Conservation (phyloP, 345 rosid genomes). For the Eutrema yunnanense region DNA sequence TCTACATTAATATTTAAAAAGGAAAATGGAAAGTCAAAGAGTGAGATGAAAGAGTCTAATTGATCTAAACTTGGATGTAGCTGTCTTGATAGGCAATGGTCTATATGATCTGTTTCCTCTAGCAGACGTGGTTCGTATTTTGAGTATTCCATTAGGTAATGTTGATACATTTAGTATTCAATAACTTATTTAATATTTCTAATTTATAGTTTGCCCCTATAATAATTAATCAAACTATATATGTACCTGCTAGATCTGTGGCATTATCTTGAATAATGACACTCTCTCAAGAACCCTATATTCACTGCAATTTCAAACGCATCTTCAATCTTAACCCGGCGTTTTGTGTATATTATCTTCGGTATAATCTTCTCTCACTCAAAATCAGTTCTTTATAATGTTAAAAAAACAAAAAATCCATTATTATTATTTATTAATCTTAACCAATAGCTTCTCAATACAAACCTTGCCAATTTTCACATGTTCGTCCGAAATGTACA, state of each 20-base stretch:
- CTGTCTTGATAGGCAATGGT: too few species aligned
- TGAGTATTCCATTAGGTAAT: too few species aligned
- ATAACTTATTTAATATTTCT: neutral
- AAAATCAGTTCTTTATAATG: neutral
- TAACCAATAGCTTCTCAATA: conserved; percentile 17
- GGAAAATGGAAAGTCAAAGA: too few species aligned
- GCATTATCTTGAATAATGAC: conserved; percentile 13
- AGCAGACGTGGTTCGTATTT: too few species aligned
- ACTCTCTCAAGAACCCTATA: conserved; percentile 31
- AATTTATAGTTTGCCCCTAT: neutral
- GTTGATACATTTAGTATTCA: too few species aligned
- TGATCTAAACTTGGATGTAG: too few species aligned
- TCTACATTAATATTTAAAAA: too few species aligned
- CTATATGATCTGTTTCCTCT: too few species aligned
- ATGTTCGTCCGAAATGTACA: conserved; percentile 28
- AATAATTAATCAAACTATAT: neutral
- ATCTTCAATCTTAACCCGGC: conserved; percentile 30
- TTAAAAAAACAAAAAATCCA: too few species aligned
- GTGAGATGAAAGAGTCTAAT: too few species aligned
- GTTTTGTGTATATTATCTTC: conserved; percentile 37
- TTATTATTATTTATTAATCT: neutral
- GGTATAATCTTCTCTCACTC: conserved; percentile 43
- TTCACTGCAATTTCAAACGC: conserved; percentile 40
- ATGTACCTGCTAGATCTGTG: neutral
- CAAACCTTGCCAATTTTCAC: conserved; percentile 11